Percentiles rank a stretch among this genome's conserved stretches.
Conservation (phyloP, 1,284 basidiomycete species). For the Rhodofomes roseus region DNA sequence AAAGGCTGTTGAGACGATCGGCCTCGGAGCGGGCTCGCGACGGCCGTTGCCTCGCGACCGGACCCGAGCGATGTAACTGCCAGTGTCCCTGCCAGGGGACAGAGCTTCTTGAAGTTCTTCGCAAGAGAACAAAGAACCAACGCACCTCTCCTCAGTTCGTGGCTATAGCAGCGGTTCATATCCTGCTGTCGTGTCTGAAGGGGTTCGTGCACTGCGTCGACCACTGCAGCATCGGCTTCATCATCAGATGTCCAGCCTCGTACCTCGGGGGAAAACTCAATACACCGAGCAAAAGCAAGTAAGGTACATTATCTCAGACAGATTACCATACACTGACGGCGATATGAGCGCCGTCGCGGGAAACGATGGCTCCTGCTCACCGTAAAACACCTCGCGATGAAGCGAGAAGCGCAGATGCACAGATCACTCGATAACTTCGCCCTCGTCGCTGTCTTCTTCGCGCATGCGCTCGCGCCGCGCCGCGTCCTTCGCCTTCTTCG, state of each 20-base stretch:
- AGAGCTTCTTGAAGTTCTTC: no score
- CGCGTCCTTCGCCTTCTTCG: conserved; percentile 55
- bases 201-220: no score
- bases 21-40: background rate
- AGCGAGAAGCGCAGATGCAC: background rate
- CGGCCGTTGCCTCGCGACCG: background rate
- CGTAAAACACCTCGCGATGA: background rate
- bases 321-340: background rate
- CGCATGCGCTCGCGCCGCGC: conserved; percentile 45
- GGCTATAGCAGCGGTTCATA: no score
- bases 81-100: no score
- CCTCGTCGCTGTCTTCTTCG: conserved; percentile 48
- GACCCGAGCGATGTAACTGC: background rate
- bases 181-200: no score
- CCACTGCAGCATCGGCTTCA: no score
- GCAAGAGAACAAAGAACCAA: no score
- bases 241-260: no score
- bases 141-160: no score
- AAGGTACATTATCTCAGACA: background rate
- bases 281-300: background rate
- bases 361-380: background rate
- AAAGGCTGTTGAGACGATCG: background rate
- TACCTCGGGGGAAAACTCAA: no score
- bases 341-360: background rate
- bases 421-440: conserved; percentile 61